Conservation (phyloP, 208 protist species). For the Crithidia thermophila region DNA sequence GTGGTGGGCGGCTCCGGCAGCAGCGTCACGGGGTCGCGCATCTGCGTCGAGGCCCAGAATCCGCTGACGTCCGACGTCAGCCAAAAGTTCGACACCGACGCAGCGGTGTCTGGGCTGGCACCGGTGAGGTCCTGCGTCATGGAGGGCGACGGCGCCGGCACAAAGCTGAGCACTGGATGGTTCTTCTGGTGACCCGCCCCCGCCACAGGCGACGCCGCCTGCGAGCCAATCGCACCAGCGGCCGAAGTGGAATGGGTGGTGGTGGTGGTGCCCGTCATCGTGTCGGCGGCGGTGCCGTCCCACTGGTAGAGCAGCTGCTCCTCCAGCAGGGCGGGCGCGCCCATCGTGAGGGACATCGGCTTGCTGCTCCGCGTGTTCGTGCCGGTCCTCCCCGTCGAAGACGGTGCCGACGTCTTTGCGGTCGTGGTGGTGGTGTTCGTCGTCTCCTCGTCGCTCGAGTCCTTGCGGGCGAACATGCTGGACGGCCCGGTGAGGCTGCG, state of each 20-base stretch:
- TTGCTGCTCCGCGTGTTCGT: not conserved
- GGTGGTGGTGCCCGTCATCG: not conserved
- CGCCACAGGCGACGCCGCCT: not conserved
- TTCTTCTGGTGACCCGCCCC: not conserved
- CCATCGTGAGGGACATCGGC: conserved; percentile 2
- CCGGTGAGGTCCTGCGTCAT: conserved; percentile 1
- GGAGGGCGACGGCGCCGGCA: conserved; percentile 5
- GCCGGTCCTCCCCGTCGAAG: not conserved
- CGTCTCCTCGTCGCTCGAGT: conserved; percentile 12
- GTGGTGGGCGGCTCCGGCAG: not conserved
- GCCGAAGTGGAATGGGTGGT: conserved; percentile 1
- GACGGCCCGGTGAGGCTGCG: conserved; percentile 12
- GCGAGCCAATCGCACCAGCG: conserved; percentile 3
- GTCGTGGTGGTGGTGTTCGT: not conserved
- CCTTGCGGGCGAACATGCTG: conserved; percentile 2
- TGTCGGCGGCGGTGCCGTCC: conserved; percentile 3
- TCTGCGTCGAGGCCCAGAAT: conserved; percentile 17
- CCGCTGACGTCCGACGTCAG: not conserved
- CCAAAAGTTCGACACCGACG: conserved; percentile 18
- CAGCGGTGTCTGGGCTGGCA: not conserved
- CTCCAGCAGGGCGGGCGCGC: conserved; percentile 9
- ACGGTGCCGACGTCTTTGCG: not conserved
- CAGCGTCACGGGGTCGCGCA: conserved; percentile 9
- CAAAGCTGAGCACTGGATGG: not conserved
- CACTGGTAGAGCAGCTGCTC: conserved; percentile 25